Conservation (phyloP, 306 rosid genomes). For the Glycine soja region DNA sequence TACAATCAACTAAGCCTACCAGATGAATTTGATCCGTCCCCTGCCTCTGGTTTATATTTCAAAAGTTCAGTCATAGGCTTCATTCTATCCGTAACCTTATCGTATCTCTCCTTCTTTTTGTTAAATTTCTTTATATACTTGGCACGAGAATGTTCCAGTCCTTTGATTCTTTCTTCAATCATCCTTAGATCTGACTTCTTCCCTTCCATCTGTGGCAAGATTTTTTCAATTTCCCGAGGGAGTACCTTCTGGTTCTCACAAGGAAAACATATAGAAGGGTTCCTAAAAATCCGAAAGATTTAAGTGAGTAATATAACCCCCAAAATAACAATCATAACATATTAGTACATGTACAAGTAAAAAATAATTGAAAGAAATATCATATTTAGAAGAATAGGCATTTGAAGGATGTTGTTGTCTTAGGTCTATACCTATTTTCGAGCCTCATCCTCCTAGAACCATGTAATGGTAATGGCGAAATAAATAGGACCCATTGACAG, state of each 20-base stretch:
- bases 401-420: too few relatives aligned
- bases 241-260: constrained; percentile 1
- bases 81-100: not conserved
- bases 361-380: not conserved
- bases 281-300: constrained; percentile 50
- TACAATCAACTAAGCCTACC: too few relatives aligned
- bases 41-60: too few relatives aligned
- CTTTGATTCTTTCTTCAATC: not conserved
- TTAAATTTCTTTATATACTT: constrained; percentile 22
- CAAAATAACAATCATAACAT: not conserved
- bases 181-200: not conserved
- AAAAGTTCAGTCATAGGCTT: not conserved
- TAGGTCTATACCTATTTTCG: too few relatives aligned
- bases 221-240: constrained; percentile 12
- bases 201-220: constrained; percentile 27
- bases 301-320: constrained; percentile 17
- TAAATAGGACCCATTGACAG: too few relatives aligned
- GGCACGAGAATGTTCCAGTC: accelerated
- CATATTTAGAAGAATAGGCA: too few relatives aligned
- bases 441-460: too few relatives aligned
- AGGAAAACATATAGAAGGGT: constrained; percentile 58
- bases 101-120: not conserved
- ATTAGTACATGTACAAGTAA: too few relatives aligned
- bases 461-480: too few relatives aligned
- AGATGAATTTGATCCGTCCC: too few relatives aligned